These are phyloP conservation scores for Fusarium hostae DNA, from an alignment of 2,329 filamentous ascomycete genomes.

Conservation along the genomic window DNA sequence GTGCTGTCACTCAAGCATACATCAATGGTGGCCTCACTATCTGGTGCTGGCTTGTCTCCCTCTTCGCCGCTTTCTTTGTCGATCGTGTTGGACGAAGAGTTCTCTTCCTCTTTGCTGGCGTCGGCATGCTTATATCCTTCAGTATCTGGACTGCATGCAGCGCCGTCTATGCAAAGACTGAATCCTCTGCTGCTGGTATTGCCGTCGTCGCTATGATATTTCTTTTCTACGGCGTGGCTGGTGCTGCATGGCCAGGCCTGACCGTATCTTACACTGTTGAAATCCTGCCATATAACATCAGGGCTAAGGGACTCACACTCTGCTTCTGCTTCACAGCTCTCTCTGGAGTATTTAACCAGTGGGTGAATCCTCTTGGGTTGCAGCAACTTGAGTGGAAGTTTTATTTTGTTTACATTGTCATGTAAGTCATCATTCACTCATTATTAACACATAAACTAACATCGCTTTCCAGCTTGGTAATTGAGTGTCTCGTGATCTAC, in stretches of 20 bases:
- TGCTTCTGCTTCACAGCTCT: slow-evolving; percentile 42
- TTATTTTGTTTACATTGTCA: slow-evolving; percentile 41
- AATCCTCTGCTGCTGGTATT: slow-evolving; percentile 27
- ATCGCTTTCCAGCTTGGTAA: slow-evolving; percentile 5
- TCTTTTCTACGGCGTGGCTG: slow-evolving; percentile 40
- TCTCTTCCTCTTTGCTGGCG: slow-evolving; percentile 38
- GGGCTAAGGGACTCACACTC: slow-evolving; percentile 41
- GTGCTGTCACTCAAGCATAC: slow-evolving; percentile 38
- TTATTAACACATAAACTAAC: accelerated
- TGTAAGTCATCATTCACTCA: slow-evolving; percentile 9
- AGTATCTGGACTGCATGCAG: slow-evolving; percentile 40
- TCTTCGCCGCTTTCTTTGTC: slow-evolving; percentile 40
- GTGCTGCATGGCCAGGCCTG: slow-evolving; percentile 41
- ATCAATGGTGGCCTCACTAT: slow-evolving; percentile 43
- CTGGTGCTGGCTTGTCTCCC: slow-evolving; percentile 41
- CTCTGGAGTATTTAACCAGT: slow-evolving; percentile 41
- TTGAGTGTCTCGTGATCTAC: slow-evolving; percentile 41
- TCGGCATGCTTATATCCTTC: slow-evolving; percentile 42
- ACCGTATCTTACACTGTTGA: slow-evolving; percentile 41
- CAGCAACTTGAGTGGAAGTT: slow-evolving; percentile 38
- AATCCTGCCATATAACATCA: slow-evolving; percentile 40
- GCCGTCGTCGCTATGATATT: slow-evolving; percentile 44
- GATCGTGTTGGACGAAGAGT: slow-evolving; percentile 38
- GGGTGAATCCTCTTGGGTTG: slow-evolving; percentile 40
- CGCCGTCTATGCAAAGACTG: slow-evolving; percentile 40